These are phyloP conservation scores for Rhodotorula mucilaginosa DNA, from an alignment of 1,284 basidiomycete species.

Conservation along the genomic window DNA sequence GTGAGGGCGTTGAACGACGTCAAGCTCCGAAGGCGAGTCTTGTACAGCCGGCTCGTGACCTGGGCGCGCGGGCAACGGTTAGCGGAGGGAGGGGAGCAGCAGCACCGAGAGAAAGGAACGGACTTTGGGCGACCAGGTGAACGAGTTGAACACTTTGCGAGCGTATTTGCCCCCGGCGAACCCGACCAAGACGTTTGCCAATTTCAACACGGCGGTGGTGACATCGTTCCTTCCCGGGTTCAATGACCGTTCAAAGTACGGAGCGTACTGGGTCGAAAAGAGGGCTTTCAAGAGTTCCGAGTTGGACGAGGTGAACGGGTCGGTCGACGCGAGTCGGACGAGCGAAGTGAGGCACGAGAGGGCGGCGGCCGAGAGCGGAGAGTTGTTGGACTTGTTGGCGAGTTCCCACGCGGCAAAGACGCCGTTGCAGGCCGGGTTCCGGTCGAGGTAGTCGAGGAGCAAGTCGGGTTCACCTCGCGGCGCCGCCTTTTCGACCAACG, in stretches of 20 bases:
- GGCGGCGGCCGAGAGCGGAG: constrained; percentile 34
- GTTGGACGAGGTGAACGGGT: constrained; percentile 26
- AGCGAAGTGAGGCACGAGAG: constrained; percentile 35
- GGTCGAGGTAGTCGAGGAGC: constrained; percentile 34
- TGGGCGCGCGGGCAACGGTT: too few relatives aligned
- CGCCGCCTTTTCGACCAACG: constrained; percentile 21
- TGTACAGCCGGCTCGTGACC: constrained; percentile 37
- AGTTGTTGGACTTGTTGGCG: constrained; percentile 39
- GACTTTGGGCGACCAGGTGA: constrained; percentile 35
- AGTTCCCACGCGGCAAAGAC: constrained; percentile 37
- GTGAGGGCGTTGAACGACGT: constrained; percentile 21
- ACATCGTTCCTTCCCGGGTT: constrained; percentile 41
- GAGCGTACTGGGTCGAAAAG: constrained; percentile 25
- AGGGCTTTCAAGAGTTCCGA: constrained; percentile 32
- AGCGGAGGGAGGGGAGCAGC: too few relatives aligned
- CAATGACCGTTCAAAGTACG: constrained; percentile 34
- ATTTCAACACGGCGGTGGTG: constrained; percentile 33
- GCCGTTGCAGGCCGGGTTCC: constrained; percentile 27
- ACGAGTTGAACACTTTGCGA: constrained; percentile 24
- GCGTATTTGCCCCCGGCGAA: constrained; percentile 34
- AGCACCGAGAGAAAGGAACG: too few relatives aligned
- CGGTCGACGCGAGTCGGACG: constrained; percentile 34
- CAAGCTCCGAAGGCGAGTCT: constrained; percentile 30
- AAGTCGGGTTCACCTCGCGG: constrained; percentile 17
- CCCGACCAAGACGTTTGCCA: constrained; percentile 37